Base-by-base conservation (phyloP, 108 stramenopile genomes). In the Schizochytrium sp. region DNA sequence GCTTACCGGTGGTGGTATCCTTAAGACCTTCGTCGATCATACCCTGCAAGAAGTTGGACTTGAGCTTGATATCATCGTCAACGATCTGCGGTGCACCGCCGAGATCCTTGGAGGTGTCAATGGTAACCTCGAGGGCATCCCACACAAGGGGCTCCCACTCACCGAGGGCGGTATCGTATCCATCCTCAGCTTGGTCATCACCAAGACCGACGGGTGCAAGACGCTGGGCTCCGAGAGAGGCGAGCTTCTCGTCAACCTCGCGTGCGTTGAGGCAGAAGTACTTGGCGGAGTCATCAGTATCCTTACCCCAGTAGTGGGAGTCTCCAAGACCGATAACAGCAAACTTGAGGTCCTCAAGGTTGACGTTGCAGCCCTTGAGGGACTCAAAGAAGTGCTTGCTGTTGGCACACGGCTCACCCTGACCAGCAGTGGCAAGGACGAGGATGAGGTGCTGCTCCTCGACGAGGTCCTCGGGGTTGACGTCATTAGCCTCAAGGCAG, bases 21-120 rank as follows among this genome's bases (percentile, higher is more conserved):
- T 1, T 17, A 40, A 88, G 46, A 15, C 55, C 56, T 3, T 57
- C 41, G 61, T 57, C 88, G 47, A 88, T 57, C 58, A 57, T 88
- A n/a, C 88, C 88, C 46, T 47, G 58, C 61, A 88, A 40, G 46
- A 61, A 61, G 88, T 88, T 88, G 59, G 58, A 61, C 41, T 61
- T 57, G 59, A 42, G 44, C 88, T 88, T 88, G 88, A 88, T 88
- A 61, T 88, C 88, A 8, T 88, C 88, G 88, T 88, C 88, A 3
- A 83, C 53, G 47, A 83, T 83, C 53, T 49, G 45, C 19, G 58
- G 58, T 7, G 58, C 60, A 5, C 60, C 56, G 46, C 58, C 88
- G 28, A 83, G 47, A 2, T 83, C 76, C 76, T 12, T 28, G 45
- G 50, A 49, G 50, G 47, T 83, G 64, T 69, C 64, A 28, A 83